Evolutionary conservation across 1,139 yeast genomes (phyloP).

Genomic region (Tardiomyces depauwii): DNA sequence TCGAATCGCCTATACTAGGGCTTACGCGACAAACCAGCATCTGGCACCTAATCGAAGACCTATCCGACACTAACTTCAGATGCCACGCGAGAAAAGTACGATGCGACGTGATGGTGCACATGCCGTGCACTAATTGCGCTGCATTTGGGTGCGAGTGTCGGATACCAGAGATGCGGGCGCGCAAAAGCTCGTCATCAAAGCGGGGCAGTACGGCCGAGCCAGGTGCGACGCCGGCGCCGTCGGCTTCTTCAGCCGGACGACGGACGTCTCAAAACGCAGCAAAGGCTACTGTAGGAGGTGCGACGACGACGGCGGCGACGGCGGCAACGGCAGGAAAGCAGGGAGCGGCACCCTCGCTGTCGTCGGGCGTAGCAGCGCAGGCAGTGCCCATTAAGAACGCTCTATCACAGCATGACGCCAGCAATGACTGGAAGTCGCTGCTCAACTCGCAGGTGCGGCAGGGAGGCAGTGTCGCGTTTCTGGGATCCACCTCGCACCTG

Average conservation of each 20-base stretch:
- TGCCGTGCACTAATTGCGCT: slow-evolving; percentile 68
- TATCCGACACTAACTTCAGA: no score
- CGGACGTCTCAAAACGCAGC: no score
- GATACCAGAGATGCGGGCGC: slow-evolving; percentile 38
- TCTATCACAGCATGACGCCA: not conserved
- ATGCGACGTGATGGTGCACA: slow-evolving; percentile 56
- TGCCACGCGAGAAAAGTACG: slow-evolving; percentile 68
- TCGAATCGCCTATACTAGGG: no score
- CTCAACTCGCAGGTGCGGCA: slow-evolving; percentile 10
- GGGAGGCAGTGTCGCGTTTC: slow-evolving; percentile 1
- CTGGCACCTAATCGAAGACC: no score
- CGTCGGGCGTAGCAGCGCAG: not conserved
- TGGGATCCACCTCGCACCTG: slow-evolving; percentile 6
- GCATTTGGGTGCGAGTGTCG: slow-evolving; percentile 68
- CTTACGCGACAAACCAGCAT: no score
- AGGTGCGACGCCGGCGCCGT: no score
- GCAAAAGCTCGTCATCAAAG: slow-evolving; percentile 8
- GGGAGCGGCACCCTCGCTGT: not conserved
- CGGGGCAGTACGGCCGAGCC: not conserved
- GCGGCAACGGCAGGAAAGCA: not conserved
- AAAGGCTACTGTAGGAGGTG: no score
- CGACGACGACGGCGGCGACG: not conserved
- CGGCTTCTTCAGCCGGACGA: no score
- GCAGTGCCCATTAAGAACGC: not conserved
- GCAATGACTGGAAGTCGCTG: slow-evolving; percentile 8